Conservation (phyloP, 2,329 filamentous ascomycete species). For the Chaetomiaceae sp. region DNA sequence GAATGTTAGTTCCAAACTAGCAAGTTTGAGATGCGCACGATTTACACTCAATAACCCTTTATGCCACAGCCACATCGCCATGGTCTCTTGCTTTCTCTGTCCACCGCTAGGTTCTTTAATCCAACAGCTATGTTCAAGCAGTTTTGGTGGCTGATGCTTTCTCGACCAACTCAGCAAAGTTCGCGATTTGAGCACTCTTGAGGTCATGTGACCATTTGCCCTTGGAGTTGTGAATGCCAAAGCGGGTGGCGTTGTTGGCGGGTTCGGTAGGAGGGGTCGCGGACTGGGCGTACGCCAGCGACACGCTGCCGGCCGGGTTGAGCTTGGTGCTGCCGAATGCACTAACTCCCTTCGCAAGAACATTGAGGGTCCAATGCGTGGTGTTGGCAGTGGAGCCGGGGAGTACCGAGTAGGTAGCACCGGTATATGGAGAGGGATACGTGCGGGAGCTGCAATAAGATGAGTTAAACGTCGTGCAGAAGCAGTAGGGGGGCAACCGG, state of each 20-base stretch:
- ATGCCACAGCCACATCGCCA: not conserved
- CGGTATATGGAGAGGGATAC: conserved; percentile 32
- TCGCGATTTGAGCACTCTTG: conserved; percentile 26
- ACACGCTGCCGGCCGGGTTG: conserved; percentile 25
- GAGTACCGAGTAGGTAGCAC: conserved; percentile 33
- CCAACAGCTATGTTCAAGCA: no score
- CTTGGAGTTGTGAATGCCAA: conserved; percentile 28
- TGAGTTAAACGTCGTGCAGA: not conserved
- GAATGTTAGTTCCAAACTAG: no score
- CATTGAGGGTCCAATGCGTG: conserved; percentile 39
- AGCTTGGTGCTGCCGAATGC: conserved; percentile 30
- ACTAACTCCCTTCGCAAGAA: conserved; percentile 37
- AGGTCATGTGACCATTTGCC: conserved; percentile 28
- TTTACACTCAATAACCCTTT: no score
- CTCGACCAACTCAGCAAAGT: conserved; percentile 26
- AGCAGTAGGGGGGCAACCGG: no score
- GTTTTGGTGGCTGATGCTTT: conserved; percentile 10
- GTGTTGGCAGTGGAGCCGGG: conserved; percentile 33
- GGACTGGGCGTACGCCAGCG: conserved; percentile 27
- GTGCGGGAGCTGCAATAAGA: conserved; percentile 25
- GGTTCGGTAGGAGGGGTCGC: conserved; percentile 23
- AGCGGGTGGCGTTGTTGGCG: conserved; percentile 26
- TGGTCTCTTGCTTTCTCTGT: no score
- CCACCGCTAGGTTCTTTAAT: no score
- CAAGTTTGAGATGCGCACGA: no score